phyloP scores from a whole-genome alignment of 495 filamentous ascomycete genomes.

The Penicillium pancosmium region DNA sequence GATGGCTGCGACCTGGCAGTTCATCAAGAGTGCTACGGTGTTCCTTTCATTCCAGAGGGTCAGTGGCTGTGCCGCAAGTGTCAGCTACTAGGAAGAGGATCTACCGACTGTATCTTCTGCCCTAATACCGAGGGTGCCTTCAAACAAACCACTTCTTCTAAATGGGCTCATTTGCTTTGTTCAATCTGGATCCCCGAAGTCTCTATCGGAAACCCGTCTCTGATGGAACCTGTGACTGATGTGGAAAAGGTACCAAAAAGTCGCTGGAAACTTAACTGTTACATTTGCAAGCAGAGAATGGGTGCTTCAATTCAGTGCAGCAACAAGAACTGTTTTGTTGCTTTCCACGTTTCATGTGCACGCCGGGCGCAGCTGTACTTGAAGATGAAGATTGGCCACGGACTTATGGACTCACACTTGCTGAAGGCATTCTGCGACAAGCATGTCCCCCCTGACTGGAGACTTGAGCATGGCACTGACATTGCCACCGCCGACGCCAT shows the following conservation, averaged over 20 bases:
- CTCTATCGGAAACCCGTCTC: constrained; percentile 89
- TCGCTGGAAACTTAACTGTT: constrained; percentile 92
- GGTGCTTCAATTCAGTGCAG: constrained; percentile 98
- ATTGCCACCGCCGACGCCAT: constrained; percentile 66
- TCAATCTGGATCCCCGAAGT: constrained; percentile 99
- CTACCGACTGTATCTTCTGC: constrained; percentile 96
- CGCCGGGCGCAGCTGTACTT: constrained; percentile 84
- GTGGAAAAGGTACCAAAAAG: constrained; percentile 95
- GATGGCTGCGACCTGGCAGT: constrained; percentile 97
- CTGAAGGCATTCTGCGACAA: constrained; percentile 96
- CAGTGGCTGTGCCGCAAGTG: constrained; percentile 99
- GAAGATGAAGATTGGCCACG: constrained; percentile 93
- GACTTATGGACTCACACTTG: constrained; percentile 84
- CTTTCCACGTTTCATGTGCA: constrained; percentile 98
- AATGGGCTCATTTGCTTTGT: constrained; percentile 96
- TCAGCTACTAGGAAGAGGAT: constrained; percentile 88
- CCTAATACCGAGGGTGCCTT: constrained; percentile 97
- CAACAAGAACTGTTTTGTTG: constrained; percentile 94
- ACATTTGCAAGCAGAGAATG: constrained; percentile 97
- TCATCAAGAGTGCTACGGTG: constrained; percentile 98
- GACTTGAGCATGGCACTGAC: constrained; percentile 79
- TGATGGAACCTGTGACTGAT: constrained; percentile 98
- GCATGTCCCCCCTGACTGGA: constrained; percentile 90
- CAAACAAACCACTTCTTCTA: constrained; percentile 92
- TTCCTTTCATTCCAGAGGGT: constrained; percentile 97